These are phyloP conservation scores for Emergomyces orientalis DNA, from an alignment of 2,329 filamentous ascomycete species.

Conservation along the genomic window DNA sequence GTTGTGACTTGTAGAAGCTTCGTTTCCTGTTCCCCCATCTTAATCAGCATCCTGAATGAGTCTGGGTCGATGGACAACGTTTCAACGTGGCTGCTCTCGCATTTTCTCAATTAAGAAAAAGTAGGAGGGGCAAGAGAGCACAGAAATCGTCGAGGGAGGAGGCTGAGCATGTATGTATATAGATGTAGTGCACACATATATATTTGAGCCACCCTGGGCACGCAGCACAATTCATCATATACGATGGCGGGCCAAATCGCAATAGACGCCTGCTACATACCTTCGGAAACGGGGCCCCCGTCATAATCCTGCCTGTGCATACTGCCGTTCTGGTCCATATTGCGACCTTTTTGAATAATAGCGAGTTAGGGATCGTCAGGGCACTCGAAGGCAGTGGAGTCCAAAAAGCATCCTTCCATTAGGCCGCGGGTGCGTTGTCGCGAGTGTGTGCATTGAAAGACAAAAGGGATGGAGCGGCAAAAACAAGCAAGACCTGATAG, in stretches of 20 bases:
- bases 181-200: no score
- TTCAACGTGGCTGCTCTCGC: background rate
- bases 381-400: background rate
- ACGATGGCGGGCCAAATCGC: background rate
- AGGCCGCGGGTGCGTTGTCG: background rate
- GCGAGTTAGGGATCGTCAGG: slow-evolving; percentile 2
- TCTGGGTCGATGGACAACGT: background rate
- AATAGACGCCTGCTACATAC: background rate
- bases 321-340: background rate
- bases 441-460: background rate
- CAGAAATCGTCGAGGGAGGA: background rate
- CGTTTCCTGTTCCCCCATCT: background rate
- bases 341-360: background rate
- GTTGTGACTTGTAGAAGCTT: background rate
- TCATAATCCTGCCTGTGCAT: background rate
- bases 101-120: background rate
- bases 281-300: background rate
- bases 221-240: no score
- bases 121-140: background rate
- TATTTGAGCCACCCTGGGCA: background rate
- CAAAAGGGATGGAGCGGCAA: background rate
- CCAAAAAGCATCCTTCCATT: background rate
- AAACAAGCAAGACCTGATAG: background rate
- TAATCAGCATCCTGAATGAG: background rate
- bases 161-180: background rate